phyloP scores from a whole-genome alignment of 176 grass and related monocot species.

The Urochloa ruziziensis region DNA sequence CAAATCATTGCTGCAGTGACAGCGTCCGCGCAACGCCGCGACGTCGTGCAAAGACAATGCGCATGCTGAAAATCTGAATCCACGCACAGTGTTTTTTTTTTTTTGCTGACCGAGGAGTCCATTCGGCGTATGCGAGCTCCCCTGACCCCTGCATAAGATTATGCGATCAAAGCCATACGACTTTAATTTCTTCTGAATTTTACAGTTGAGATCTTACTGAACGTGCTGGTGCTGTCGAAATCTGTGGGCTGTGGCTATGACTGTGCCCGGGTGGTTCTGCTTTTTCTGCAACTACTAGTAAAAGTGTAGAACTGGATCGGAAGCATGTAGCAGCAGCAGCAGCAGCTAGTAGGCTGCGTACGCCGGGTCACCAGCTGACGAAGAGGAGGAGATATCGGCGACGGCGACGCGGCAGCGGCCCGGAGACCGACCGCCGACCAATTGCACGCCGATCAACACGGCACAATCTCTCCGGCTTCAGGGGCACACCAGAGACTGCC shows the following conservation, averaged over 20 bases:
- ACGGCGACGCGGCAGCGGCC: slow-evolving; percentile 33
- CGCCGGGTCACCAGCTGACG: not conserved
- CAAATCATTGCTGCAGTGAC: slow-evolving; percentile 8
- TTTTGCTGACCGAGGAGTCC: not conserved
- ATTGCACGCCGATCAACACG: not conserved
- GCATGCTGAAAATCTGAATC: not conserved
- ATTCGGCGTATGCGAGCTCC: not conserved
- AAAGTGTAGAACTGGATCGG: too few relatives aligned
- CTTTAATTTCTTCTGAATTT: not conserved
- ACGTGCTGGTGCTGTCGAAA: not conserved
- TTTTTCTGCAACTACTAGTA: too few relatives aligned
- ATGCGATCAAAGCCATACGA: not conserved
- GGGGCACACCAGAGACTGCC: not conserved
- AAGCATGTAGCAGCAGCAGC: too few relatives aligned
- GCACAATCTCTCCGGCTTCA: not conserved
- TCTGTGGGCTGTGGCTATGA: not conserved
- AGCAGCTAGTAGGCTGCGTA: not conserved
- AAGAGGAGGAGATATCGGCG: not conserved
- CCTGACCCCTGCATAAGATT: too few relatives aligned
- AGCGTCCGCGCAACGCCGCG: slow-evolving; percentile 35
- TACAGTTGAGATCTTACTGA: not conserved
- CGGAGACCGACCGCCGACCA: slow-evolving; percentile 30
- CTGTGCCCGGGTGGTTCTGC: too few relatives aligned
- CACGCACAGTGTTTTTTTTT: not conserved
- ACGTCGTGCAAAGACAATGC: not conserved